A percentile compares a stretch with the other conserved stretches of the same genome.
These are phyloP conservation scores for Ascochyta pisi DNA, from an alignment of 2,329 filamentous ascomycete genomes.

Conservation along the genomic window DNA sequence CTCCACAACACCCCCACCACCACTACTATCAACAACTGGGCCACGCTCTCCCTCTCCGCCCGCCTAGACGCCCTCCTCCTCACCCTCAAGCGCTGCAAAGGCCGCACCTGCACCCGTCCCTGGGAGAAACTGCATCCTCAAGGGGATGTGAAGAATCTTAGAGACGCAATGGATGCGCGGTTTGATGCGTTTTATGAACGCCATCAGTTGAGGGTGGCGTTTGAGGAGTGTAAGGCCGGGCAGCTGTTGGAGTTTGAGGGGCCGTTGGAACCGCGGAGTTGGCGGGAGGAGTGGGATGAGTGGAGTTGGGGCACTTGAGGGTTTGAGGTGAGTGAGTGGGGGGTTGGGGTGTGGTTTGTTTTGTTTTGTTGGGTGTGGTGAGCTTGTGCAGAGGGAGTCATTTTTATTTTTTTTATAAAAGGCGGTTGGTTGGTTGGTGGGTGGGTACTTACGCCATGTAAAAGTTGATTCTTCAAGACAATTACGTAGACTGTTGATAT, in stretches of 20 bases:
- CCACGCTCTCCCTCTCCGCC: slow-evolving; percentile 16
- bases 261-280: slow-evolving; percentile 24
- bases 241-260: slow-evolving; percentile 66
- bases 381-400: no score
- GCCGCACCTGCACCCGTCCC: slow-evolving; percentile 60
- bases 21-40: slow-evolving; percentile 13
- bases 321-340: neutral
- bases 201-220: slow-evolving; percentile 60
- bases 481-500: no score
- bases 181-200: slow-evolving; percentile 63
- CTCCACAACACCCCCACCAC: slow-evolving; percentile 37
- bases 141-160: slow-evolving; percentile 59
- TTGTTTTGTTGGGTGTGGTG: no score
- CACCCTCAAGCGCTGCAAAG: slow-evolving; percentile 68
- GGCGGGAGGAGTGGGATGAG: slow-evolving; percentile 26
- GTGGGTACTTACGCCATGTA: no score
- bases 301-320: slow-evolving; percentile 25
- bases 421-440: no score
- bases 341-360: neutral
- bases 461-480: no score
- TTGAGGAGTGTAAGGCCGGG: slow-evolving; percentile 62
- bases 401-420: no score
- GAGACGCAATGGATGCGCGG: slow-evolving; percentile 56
- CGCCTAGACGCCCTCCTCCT: slow-evolving; percentile 64
- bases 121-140: slow-evolving; percentile 65